These are phyloP conservation scores for Calonectria naviculata DNA, from an alignment of 2,329 filamentous ascomycete species.

Conservation along the genomic window DNA sequence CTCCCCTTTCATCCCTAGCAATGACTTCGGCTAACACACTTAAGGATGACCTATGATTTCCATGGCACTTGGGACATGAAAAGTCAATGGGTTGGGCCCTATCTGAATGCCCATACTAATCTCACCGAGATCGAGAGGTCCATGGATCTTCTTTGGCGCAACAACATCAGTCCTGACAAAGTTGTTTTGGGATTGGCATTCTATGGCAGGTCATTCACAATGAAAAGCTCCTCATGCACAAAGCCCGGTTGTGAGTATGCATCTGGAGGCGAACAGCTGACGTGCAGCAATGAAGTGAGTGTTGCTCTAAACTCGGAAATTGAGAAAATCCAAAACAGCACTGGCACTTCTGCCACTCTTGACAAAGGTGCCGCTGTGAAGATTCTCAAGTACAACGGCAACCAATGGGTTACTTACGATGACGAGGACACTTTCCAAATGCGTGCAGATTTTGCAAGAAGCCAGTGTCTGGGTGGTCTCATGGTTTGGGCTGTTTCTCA, in stretches of 20 bases:
- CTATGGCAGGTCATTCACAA: conserved; percentile 29
- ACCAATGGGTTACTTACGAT: conserved; percentile 21
- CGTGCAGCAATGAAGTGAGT: conserved; percentile 11
- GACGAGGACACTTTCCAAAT: conserved; percentile 18
- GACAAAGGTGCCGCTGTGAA: conserved; percentile 20
- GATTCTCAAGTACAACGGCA: background rate
- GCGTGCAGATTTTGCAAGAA: conserved; percentile 7
- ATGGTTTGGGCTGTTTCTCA: conserved; percentile 31
- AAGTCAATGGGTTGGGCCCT: background rate
- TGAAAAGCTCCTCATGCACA: background rate
- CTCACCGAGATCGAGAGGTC: conserved; percentile 19
- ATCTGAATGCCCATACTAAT: conserved; percentile 29
- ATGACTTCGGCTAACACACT: too few relatives aligned
- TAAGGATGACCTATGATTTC: conserved; percentile 16
- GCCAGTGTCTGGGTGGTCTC: conserved; percentile 16
- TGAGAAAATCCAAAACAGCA: too few relatives aligned
- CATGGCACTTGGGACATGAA: conserved; percentile 19
- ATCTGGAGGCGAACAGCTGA: background rate
- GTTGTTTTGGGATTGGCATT: conserved; percentile 20
- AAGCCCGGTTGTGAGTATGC: conserved; percentile 17
- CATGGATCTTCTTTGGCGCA: conserved; percentile 25
- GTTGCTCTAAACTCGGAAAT: conserved; percentile 19
- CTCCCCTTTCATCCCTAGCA: too few relatives aligned
- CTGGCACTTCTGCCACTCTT: too few relatives aligned
- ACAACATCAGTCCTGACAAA: conserved; percentile 3